These are phyloP conservation scores for Proliferodiscus dingleyae DNA, from an alignment of 2,329 filamentous ascomycete genomes.

Conservation along the genomic window DNA sequence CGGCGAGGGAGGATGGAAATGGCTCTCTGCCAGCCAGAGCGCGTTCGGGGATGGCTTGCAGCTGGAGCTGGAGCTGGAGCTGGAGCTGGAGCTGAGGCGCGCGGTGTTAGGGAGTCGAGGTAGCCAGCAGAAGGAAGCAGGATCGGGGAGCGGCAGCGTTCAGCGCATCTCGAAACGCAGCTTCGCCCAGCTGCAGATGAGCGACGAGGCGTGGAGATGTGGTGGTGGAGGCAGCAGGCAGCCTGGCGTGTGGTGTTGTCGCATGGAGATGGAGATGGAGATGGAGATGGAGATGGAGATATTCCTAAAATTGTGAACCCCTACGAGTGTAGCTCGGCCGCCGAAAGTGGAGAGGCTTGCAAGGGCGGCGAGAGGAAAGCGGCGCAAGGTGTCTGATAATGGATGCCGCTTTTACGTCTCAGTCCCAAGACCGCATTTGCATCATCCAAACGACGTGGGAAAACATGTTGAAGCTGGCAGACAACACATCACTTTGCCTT, in stretches of 20 bases:
- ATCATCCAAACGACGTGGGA: too few species aligned
- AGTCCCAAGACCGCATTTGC: too few species aligned
- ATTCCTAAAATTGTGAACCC: slow-evolving; percentile 1
- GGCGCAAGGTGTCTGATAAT: neutral
- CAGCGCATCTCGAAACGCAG: slow-evolving; percentile 12
- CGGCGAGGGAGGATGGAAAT: slow-evolving; percentile 48
- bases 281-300: neutral
- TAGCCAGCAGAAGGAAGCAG: too few species aligned
- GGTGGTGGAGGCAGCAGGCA: slow-evolving; percentile 1
- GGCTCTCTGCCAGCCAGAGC: slow-evolving; percentile 16
- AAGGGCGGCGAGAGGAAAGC: neutral
- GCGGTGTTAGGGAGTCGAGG: neutral
- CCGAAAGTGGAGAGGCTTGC: neutral
- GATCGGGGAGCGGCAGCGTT: too few species aligned
- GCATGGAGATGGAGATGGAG: slow-evolving; percentile 8
- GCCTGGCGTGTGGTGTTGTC: slow-evolving; percentile 3
- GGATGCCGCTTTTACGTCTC: neutral
- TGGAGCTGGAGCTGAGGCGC: too few species aligned
- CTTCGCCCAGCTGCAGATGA: neutral
- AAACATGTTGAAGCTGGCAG: too few species aligned
- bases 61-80: too few species aligned
- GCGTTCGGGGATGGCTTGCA: slow-evolving; percentile 21
- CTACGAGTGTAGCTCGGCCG: neutral
- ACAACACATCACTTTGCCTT: too few species aligned
- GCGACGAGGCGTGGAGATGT: neutral